These are phyloP conservation scores for Alternaria viburni DNA, from an alignment of 2,329 filamentous ascomycete species.

Conservation along the genomic window DNA sequence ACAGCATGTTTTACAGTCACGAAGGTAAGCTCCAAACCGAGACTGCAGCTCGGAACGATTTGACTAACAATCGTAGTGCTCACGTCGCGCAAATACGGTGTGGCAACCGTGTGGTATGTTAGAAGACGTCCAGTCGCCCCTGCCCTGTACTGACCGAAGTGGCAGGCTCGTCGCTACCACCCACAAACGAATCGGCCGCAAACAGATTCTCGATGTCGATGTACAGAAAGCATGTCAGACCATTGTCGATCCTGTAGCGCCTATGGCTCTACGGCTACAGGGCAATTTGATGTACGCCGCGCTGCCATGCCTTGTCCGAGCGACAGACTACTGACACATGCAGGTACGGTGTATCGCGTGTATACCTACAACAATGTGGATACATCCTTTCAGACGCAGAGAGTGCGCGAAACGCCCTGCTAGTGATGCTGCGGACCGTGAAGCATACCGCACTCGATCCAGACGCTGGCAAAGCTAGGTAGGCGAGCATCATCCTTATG, in stretches of 20 bases:
- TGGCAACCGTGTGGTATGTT: constrained; percentile 89
- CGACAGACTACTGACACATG: constrained; percentile 14
- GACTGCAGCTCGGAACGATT: background rate
- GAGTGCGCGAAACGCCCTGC: constrained; percentile 75
- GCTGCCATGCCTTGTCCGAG: background rate
- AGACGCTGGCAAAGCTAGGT: constrained; percentile 75
- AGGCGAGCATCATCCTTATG: constrained; percentile 32
- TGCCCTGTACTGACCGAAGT: constrained; percentile 27
- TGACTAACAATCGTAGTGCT: constrained; percentile 64
- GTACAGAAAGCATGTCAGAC: constrained; percentile 85
- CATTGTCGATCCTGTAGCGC: constrained; percentile 84
- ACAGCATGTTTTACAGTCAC: constrained; percentile 90
- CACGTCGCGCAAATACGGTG: constrained; percentile 84
- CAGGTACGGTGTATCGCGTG: constrained; percentile 73
- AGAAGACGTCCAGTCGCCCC: background rate
- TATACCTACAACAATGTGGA: constrained; percentile 84
- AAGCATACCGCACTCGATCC: constrained; percentile 69
- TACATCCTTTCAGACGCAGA: constrained; percentile 86
- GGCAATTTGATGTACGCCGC: constrained; percentile 75
- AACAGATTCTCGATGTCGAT: constrained; percentile 87
- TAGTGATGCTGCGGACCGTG: constrained; percentile 66
- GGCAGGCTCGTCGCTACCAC: constrained; percentile 85
- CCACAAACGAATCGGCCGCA: constrained; percentile 77
- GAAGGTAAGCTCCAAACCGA: constrained; percentile 68
- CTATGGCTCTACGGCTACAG: constrained; percentile 88